These are phyloP conservation scores for Boletales sp. DNA, from an alignment of 768 basidiomycete species.

Conservation along the genomic window DNA sequence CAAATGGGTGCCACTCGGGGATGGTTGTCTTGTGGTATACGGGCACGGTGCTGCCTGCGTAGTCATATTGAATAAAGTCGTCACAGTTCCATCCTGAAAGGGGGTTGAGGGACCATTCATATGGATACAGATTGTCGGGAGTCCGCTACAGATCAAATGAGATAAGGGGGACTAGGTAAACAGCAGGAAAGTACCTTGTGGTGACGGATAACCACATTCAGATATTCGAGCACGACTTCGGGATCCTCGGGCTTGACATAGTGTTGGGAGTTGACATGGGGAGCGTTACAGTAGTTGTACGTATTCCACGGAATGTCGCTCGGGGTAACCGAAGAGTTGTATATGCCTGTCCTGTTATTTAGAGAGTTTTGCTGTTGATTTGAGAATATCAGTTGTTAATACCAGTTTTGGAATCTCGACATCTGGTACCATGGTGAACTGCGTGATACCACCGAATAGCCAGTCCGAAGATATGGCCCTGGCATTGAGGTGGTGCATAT, in stretches of 20 bases:
- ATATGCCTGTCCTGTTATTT: constrained; percentile 30
- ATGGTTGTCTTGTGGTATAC: constrained; percentile 39
- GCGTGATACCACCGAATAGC: neutral
- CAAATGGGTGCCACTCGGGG: constrained; percentile 43
- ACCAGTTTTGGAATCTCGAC: too few species aligned
- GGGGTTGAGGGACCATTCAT: constrained; percentile 39
- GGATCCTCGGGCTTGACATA: constrained; percentile 31
- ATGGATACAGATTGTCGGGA: constrained; percentile 47
- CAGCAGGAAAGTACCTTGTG: constrained; percentile 38
- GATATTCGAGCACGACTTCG: constrained; percentile 35
- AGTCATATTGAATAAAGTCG: constrained; percentile 36
- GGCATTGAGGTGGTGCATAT: neutral
- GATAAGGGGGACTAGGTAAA: neutral
- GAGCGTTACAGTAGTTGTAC: constrained; percentile 53
- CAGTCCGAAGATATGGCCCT: neutral
- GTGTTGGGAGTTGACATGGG: constrained; percentile 40
- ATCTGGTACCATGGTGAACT: constrained; percentile 9
- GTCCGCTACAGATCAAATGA: constrained; percentile 33
- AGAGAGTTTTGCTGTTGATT: constrained; percentile 6
- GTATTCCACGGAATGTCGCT: constrained; percentile 42
- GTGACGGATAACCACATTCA: constrained; percentile 43
- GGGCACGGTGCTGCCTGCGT: constrained; percentile 33
- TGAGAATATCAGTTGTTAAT: neutral
- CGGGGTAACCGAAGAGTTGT: constrained; percentile 44
- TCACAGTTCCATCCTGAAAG: constrained; percentile 39